Conservation (phyloP, 164 flowering plant species). For the Sedum album region DNA sequence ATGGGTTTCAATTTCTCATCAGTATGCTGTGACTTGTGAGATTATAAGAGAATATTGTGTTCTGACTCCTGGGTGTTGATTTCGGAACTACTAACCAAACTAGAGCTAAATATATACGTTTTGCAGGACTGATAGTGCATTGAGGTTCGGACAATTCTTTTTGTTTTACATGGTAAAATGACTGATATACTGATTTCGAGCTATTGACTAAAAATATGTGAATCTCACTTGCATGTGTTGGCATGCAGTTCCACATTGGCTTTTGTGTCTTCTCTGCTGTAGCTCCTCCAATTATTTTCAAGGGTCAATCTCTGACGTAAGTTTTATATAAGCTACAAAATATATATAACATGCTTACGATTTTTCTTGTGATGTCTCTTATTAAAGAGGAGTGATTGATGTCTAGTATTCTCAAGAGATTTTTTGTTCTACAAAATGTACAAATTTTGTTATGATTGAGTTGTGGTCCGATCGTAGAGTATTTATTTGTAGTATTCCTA, state of each 20-base stretch:
- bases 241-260: constrained; percentile 66
- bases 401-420: neutral
- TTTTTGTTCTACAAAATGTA: neutral
- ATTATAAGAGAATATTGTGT: neutral
- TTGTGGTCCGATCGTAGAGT: neutral
- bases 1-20: too few relatives aligned
- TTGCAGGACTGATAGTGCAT: constrained; percentile 87
- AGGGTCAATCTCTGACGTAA: constrained; percentile 89
- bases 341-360: neutral
- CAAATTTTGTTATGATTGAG: neutral
- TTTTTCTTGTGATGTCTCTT: neutral
- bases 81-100: constrained; percentile 1
- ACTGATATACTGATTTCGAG: neutral
- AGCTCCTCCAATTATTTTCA: constrained; percentile 84
- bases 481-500: neutral
- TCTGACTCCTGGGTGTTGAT: neutral
- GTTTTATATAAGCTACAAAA: constrained; percentile 14
- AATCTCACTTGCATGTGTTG: constrained; percentile 8
- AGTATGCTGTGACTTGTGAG: too few relatives aligned
- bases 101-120: neutral
- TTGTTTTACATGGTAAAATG: constrained; percentile 46
- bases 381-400: neutral
- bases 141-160: constrained; percentile 89
- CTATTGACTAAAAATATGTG: neutral
- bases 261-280: constrained; percentile 76